Conservation (phyloP, 2,329 filamentous ascomycete genomes). For the Hyphodiscus sp. region DNA sequence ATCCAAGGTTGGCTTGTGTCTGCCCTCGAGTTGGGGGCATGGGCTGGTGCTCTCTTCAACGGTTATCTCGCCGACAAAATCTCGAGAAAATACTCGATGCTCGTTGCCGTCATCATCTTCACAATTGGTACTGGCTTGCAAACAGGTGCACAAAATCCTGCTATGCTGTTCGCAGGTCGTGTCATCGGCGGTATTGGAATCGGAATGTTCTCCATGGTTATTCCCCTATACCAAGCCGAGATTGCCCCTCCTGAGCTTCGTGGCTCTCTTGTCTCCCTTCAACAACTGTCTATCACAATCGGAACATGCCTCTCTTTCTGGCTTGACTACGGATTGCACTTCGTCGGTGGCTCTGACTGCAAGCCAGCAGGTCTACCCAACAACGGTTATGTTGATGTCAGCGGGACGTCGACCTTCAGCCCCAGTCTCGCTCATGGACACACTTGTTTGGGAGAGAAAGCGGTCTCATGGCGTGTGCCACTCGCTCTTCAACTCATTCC, state of each 20-base stretch:
- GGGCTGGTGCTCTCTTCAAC: constrained; percentile 20
- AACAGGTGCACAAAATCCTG: constrained; percentile 42
- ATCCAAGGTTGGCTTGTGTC: constrained; percentile 31
- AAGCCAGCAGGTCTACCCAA: neutral
- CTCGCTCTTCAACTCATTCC: constrained; percentile 22
- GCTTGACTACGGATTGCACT: constrained; percentile 29
- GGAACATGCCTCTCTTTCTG: neutral
- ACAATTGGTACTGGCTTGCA: constrained; percentile 44
- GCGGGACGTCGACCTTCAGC: constrained; percentile 15
- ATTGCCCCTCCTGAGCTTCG: constrained; percentile 36
- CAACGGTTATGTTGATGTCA: neutral
- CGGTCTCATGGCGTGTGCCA: neutral
- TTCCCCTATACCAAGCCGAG: constrained; percentile 43
- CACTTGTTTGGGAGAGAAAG: neutral
- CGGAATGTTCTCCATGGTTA: constrained; percentile 40
- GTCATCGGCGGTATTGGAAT: constrained; percentile 42
- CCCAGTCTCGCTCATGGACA: neutral
- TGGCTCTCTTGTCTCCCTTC: constrained; percentile 9
- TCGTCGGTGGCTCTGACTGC: constrained; percentile 32
- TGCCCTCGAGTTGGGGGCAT: constrained; percentile 32
- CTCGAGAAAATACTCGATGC: constrained; percentile 45
- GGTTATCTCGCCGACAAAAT: constrained; percentile 40
- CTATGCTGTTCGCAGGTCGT: constrained; percentile 43
- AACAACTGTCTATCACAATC: neutral
- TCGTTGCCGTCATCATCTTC: constrained; percentile 44